phyloP scores from a whole-genome alignment of 2,329 filamentous ascomycete species.

The Cyanodermella asteris region DNA sequence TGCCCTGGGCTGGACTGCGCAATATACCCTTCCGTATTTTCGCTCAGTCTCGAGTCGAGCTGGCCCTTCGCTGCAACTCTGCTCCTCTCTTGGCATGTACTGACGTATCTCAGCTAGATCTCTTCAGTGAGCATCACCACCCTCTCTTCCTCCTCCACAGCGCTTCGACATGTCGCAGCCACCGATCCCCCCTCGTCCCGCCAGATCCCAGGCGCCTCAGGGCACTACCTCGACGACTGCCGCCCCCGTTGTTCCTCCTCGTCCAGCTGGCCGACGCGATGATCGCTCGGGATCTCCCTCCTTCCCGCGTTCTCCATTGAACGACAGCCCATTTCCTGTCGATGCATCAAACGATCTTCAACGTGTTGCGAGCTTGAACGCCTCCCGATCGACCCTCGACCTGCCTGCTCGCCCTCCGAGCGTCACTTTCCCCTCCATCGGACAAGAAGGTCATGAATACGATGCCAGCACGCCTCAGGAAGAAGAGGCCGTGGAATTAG shows the following conservation, averaged over 20 bases:
- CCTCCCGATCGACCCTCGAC: slow-evolving; percentile 13
- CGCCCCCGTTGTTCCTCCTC: slow-evolving; percentile 55
- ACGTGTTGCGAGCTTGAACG: slow-evolving; percentile 13
- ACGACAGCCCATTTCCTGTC: slow-evolving; percentile 28
- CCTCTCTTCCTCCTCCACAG: no score
- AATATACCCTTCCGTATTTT: no score
- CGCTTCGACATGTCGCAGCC: slow-evolving; percentile 24
- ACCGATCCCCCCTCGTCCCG: slow-evolving; percentile 39
- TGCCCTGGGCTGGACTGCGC: no score
- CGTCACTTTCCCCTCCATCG: slow-evolving; percentile 63
- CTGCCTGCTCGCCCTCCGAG: slow-evolving; percentile 43
- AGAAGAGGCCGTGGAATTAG: slow-evolving; percentile 16
- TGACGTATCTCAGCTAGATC: no score
- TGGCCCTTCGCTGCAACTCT: no score
- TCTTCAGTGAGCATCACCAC: no score
- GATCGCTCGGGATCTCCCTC: slow-evolving; percentile 62
- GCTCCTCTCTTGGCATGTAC: no score
- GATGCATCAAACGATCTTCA: slow-evolving; percentile 12
- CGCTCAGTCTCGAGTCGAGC: no score
- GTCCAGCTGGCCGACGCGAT: slow-evolving; percentile 41
- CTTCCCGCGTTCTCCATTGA: slow-evolving; percentile 70
- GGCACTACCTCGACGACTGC: slow-evolving; percentile 21
- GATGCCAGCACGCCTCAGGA: slow-evolving; percentile 17
- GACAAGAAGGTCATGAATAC: slow-evolving; percentile 81
- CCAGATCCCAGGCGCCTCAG: slow-evolving; percentile 28